Evolutionary conservation across 1,139 yeast genomes (phyloP).

Genomic region (Saccharomyces hybrid): DNA sequence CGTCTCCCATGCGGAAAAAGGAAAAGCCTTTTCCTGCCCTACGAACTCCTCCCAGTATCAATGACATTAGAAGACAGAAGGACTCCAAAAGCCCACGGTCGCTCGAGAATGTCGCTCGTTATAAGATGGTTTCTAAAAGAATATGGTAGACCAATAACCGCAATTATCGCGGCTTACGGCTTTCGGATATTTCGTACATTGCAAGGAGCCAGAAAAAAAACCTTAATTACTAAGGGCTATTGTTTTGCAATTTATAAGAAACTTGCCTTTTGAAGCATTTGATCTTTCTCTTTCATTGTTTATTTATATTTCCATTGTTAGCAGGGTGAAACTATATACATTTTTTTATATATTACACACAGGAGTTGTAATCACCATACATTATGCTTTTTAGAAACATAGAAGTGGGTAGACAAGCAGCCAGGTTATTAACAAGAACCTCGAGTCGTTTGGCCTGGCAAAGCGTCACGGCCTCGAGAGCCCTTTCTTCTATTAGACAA

Average conservation of each 20-base stretch:
- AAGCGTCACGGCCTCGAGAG: conserved; percentile 3
- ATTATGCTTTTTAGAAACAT: not conserved
- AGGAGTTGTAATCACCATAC: not conserved
- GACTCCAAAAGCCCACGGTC: conserved; percentile 27
- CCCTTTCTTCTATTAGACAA: not conserved
- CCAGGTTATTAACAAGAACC: not conserved
- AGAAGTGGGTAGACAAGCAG: not conserved
- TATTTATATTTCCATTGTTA: not conserved
- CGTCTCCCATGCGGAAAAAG: not conserved
- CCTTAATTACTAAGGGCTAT: not conserved
- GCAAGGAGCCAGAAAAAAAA: not conserved
- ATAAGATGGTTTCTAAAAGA: conserved; percentile 78
- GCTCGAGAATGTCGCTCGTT: conserved; percentile 54
- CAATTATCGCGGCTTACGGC: conserved; percentile 1
- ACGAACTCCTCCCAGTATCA: conserved; percentile 17
- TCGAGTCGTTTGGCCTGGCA: not conserved
- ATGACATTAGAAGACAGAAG: conserved; percentile 21
- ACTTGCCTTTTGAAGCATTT: not conserved
- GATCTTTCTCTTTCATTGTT: not conserved
- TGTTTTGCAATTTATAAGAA: not conserved
- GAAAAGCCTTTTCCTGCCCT: not conserved
- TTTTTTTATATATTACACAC: not conserved
- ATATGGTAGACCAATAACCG: conserved; percentile 51
- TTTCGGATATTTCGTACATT: not conserved
- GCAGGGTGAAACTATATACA: too few species aligned